Percentiles rank a stretch among this genome's conserved stretches.
phyloP scores from a whole-genome alignment of 768 basidiomycete species.

The Macrolepiota dolichaula region DNA sequence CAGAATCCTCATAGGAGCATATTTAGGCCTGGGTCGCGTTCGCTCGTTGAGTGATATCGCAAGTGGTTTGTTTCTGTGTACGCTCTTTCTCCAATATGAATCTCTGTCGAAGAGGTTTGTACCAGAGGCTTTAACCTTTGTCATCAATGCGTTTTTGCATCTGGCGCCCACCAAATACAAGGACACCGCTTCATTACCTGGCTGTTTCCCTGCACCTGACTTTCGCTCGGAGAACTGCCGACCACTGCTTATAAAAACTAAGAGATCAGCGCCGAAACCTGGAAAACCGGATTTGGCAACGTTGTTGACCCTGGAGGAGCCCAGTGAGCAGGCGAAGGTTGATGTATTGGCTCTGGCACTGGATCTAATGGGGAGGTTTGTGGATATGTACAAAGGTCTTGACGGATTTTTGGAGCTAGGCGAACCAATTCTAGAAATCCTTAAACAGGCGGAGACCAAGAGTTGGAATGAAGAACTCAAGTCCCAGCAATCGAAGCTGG shows the following conservation, averaged over 20 bases:
- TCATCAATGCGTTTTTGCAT: conserved; percentile 65
- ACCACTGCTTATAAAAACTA: conserved; percentile 37
- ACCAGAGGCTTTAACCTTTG: conserved; percentile 87
- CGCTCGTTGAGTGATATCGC: conserved; percentile 72
- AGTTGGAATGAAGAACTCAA: conserved; percentile 48
- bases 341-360: conserved; percentile 66
- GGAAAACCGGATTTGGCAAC: conserved; percentile 44
- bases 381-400: conserved; percentile 73
- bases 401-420: conserved; percentile 87
- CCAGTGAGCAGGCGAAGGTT: conserved; percentile 64
- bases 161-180: conserved; percentile 64
- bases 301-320: conserved; percentile 33
- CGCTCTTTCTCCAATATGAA: conserved; percentile 85
- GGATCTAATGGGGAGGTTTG: conserved; percentile 61
- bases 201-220: conserved; percentile 70
- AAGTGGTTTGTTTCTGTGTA: conserved; percentile 86
- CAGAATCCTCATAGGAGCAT: conserved; percentile 85
- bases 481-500: conserved; percentile 18
- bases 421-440: conserved; percentile 56
- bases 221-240: conserved; percentile 48
- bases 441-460: conserved; percentile 49
- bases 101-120: conserved; percentile 78
- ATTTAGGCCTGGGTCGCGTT: conserved; percentile 81
- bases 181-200: conserved; percentile 50
- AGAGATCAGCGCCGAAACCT: conserved; percentile 34